Evolutionary conservation across 2,329 filamentous ascomycete genomes (phyloP), one percentile per base, ranked within the genome.

Genomic region (Cadophora malorum): DNA sequence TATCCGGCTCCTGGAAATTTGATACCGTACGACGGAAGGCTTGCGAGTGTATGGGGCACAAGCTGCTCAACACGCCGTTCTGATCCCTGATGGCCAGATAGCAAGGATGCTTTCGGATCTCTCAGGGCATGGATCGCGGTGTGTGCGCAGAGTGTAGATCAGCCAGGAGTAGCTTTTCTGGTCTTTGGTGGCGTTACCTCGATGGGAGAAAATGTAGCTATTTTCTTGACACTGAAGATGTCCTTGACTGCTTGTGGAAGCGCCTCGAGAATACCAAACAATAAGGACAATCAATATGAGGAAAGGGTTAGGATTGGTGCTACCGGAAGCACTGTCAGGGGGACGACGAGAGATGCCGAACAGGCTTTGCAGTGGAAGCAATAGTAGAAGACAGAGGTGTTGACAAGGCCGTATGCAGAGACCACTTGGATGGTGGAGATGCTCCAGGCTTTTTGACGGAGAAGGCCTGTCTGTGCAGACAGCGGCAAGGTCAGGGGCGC

Each of bases 401-500:
- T 50, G 64, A 66, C 60, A 50, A 64, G 67, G 55, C 58, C 60
- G 53, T 61, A 64, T 66, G 64, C 67, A 69, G 49, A 62, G 45
- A 55, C 38, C 50, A 63, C 28, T 35, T 21, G 59, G 38, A 21
- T 45, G 59, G 60, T 69, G 67, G 67, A 69, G 66, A 66, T 38
- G 59, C 65, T 60, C 59, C 67, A 59, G 59, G 21, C 25, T 59
- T 68, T 68, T 63, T 62, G 45, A 66, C 64, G 63, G 41, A 68
- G 52, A 63, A 65, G 60, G 59, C 59, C 52, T 66, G 67, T 64
- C 64, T 66, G 67, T 66, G 64, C 67, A 69, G 64, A 67, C 56
- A 56, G 67, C 41, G 53, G 55, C 67, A 66, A 61, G 59, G 67
- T 62, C 56, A 61, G 49, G 61, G 45, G 55, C 56, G 45, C 63